Conservation (phyloP, 495 filamentous ascomycete species). For the Aspergillus nidulans region DNA sequence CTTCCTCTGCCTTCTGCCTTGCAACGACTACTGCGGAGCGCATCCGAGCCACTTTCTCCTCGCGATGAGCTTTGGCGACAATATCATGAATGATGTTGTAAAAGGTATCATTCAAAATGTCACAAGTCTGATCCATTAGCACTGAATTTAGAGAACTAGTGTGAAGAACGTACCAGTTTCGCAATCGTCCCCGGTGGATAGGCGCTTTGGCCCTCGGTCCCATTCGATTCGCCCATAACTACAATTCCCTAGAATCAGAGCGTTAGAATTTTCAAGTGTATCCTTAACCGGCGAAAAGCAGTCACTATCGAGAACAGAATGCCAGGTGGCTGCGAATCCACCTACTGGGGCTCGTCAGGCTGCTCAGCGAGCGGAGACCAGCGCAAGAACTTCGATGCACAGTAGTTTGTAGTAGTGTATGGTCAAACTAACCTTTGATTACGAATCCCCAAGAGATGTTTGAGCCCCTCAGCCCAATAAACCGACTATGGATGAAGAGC, state of each 20-base stretch:
- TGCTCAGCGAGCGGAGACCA: too few relatives aligned
- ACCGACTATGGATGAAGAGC: neutral
- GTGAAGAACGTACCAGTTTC: slow-evolving; percentile 37
- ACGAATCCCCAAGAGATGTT: neutral
- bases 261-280: slow-evolving; percentile 5
- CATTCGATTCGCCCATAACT: slow-evolving; percentile 38
- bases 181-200: slow-evolving; percentile 42
- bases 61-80: slow-evolving; percentile 64
- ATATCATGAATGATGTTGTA: slow-evolving; percentile 72
- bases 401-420: neutral
- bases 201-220: slow-evolving; percentile 24
- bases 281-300: neutral
- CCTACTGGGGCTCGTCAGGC: too few relatives aligned
- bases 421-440: slow-evolving; percentile 4
- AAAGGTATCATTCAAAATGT: slow-evolving; percentile 61
- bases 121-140: slow-evolving; percentile 33
- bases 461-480: neutral
- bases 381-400: neutral
- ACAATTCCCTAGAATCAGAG: neutral
- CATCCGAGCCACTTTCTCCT: slow-evolving; percentile 69
- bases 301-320: neutral
- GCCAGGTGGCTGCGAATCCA: neutral
- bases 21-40: slow-evolving; percentile 68
- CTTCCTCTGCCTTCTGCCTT: slow-evolving; percentile 59
- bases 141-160: neutral